phyloP scores from a whole-genome alignment of 2,329 filamentous ascomycete genomes.

The Fusarium cyanostomum region DNA sequence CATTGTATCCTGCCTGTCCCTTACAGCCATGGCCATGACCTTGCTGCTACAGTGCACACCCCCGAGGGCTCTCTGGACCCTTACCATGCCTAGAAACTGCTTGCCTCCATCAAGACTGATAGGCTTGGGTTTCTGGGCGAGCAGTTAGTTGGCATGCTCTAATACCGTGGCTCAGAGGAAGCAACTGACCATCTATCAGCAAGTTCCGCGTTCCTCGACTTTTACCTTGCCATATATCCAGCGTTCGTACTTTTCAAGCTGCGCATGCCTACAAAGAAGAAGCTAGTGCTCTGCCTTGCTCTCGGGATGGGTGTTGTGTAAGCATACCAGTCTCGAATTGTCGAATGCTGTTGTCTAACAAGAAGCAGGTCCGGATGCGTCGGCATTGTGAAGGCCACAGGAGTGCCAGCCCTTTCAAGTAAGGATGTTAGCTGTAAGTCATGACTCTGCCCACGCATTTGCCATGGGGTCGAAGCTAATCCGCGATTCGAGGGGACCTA shows the following conservation, averaged over 20 bases:
- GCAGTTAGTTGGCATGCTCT: background rate
- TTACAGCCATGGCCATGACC: constrained; percentile 2
- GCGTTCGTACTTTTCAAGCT: background rate
- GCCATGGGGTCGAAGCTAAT: background rate
- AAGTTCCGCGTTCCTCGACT: background rate
- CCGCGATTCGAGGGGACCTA: background rate
- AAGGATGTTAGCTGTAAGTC: constrained; percentile 1
- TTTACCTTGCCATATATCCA: background rate
- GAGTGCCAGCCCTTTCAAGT: constrained; percentile 1
- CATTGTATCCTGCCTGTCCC: background rate
- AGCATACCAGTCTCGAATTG: background rate
- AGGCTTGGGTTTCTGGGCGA: background rate
- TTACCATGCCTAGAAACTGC: background rate
- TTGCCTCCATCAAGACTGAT: background rate
- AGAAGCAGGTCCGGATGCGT: background rate
- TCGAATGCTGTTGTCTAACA: background rate
- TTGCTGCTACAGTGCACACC: constrained; percentile 4
- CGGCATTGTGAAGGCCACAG: background rate
- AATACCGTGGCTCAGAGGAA: no score
- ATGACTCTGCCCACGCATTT: background rate
- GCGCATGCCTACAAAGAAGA: background rate
- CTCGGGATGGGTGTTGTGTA: constrained; percentile 1
- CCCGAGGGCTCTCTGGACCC: background rate
- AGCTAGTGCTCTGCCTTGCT: background rate
- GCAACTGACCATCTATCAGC: background rate